These are phyloP conservation scores for Fusarium illudens DNA, from an alignment of 2,329 filamentous ascomycete species.

Conservation along the genomic window DNA sequence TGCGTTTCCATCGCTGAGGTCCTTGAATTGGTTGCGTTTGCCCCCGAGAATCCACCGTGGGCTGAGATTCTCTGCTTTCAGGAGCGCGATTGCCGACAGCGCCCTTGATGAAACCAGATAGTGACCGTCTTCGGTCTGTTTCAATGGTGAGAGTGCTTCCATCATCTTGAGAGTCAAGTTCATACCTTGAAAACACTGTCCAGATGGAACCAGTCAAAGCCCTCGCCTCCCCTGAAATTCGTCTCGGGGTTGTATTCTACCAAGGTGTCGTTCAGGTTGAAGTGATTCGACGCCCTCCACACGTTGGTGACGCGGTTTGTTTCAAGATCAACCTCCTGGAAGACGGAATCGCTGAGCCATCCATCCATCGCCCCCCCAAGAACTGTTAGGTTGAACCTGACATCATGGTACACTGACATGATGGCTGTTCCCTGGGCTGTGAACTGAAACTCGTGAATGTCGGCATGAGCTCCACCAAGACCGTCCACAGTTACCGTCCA, in stretches of 20 bases:
- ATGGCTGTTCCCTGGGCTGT: constrained; percentile 29
- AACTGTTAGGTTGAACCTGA: constrained; percentile 35
- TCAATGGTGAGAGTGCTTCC: background rate
- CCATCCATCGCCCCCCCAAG: constrained; percentile 33
- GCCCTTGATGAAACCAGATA: constrained; percentile 48
- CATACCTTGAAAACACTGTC: constrained; percentile 41
- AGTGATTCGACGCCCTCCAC: constrained; percentile 39
- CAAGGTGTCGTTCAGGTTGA: constrained; percentile 32
- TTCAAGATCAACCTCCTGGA: constrained; percentile 37
- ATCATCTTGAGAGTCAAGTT: background rate
- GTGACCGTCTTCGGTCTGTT: constrained; percentile 41
- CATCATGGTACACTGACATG: constrained; percentile 36
- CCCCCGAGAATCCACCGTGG: constrained; percentile 49
- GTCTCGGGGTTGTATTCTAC: constrained; percentile 28
- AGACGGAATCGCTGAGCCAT: constrained; percentile 36
- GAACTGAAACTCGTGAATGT: constrained; percentile 39
- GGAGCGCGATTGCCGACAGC: constrained; percentile 43
- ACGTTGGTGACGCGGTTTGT: constrained; percentile 35
- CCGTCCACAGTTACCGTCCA: constrained; percentile 28
- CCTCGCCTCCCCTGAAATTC: constrained; percentile 32
- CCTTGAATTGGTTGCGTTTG: constrained; percentile 44
- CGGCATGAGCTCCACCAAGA: constrained; percentile 21
- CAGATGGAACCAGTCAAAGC: constrained; percentile 43
- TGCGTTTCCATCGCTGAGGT: constrained; percentile 45
- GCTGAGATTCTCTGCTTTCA: constrained; percentile 41